Percentiles rank a stretch among this genome's conserved stretches.
phyloP scores from a whole-genome alignment of 345 rosid genomes.

The Leavenworthia alabamica region DNA sequence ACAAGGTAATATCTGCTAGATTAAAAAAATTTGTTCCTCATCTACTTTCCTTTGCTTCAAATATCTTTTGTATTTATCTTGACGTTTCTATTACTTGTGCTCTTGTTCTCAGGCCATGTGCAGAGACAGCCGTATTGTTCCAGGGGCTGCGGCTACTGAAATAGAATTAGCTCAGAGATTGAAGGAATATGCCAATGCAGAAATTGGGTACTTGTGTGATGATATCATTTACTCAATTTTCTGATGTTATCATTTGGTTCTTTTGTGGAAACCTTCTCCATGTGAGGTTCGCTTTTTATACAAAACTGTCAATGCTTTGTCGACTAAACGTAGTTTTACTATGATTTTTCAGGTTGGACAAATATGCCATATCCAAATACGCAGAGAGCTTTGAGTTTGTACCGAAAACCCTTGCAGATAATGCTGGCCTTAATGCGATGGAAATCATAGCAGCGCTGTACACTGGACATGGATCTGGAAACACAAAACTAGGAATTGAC shows the following conservation, averaged over 20 bases:
- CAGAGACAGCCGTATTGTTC: conserved; percentile 86
- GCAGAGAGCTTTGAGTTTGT: conserved; percentile 98
- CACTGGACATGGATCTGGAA: conserved; percentile 89
- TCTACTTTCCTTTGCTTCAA: background rate
- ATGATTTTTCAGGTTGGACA: conserved; percentile 58
- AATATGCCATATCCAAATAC: conserved; percentile 86
- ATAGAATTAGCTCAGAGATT: conserved; percentile 90
- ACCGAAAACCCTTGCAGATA: conserved; percentile 82
- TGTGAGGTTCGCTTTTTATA: background rate
- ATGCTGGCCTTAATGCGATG: conserved; percentile 94
- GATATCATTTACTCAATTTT: background rate
- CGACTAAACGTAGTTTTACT: background rate
- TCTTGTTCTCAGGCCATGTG: conserved; percentile 74
- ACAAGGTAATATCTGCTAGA: conserved; percentile 54
- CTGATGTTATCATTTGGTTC: background rate
- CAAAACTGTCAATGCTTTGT: background rate
- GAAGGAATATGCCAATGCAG: conserved; percentile 85
- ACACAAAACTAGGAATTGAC: conserved; percentile 78
- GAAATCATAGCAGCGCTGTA: conserved; percentile 87
- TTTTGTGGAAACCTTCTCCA: background rate
- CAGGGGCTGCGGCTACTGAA: conserved; percentile 97
- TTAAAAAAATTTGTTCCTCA: background rate
- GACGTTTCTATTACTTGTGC: background rate
- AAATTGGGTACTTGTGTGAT: conserved; percentile 59
- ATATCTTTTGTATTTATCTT: background rate